phyloP scores from a whole-genome alignment of 2,329 filamentous ascomycete species.

The Fusarium musae region DNA sequence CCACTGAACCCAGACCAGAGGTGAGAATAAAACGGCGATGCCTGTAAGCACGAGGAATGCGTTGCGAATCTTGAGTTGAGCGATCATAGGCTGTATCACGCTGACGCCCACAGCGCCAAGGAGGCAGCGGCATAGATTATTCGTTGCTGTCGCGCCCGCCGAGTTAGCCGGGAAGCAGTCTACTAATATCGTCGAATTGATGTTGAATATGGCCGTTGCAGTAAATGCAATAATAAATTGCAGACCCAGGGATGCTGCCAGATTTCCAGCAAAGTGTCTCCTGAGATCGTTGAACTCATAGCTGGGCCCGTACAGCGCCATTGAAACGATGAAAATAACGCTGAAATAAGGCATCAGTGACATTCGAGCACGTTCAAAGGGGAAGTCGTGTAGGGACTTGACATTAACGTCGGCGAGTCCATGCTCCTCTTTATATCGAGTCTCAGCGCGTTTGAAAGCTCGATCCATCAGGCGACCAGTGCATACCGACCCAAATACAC shows the following conservation, averaged over 20 bases:
- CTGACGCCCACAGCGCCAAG: background rate
- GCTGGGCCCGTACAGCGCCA: background rate
- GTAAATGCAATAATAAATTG: background rate
- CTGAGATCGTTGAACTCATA: background rate
- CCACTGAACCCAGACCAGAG: slow-evolving; percentile 1
- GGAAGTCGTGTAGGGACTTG: background rate
- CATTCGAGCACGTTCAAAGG: background rate
- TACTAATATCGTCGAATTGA: background rate
- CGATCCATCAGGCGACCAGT: slow-evolving; percentile 2
- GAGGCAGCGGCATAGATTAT: background rate
- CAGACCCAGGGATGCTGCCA: background rate
- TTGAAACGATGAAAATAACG: background rate
- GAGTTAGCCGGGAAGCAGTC: background rate
- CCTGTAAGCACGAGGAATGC: background rate
- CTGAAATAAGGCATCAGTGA: background rate
- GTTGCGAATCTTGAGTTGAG: background rate
- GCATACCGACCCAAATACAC: background rate
- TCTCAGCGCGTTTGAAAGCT: background rate
- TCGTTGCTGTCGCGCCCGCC: background rate
- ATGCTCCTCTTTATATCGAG: background rate
- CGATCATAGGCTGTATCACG: background rate
- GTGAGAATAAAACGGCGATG: background rate
- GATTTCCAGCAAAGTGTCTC: background rate
- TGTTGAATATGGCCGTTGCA: slow-evolving; percentile 4
- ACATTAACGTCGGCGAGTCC: background rate